Base-by-base conservation (phyloP, 2,329 filamentous ascomycete species). In the Cladophialophora psammophila region DNA sequence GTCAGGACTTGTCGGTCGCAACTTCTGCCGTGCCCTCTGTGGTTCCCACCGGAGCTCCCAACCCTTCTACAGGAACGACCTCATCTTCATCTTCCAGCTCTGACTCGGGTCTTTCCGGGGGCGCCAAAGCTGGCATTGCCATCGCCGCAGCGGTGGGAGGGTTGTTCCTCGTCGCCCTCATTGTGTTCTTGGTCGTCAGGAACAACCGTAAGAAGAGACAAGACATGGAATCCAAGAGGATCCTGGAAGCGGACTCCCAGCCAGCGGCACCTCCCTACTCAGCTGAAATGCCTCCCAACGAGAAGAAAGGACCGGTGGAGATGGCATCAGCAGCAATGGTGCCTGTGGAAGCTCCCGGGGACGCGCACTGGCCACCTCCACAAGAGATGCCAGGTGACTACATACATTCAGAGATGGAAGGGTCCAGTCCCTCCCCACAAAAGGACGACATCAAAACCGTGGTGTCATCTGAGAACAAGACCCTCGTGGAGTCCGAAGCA, bases 51-150 rank as follows among this genome's bases (percentile, higher is more conserved):
- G 55, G 60, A 50, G 55, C 40, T 42, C 13, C 42, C 0, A 26
- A 50, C 36, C 42, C 55, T 31, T 38, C 36, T 15, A 5, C n/a
- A 7, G 55, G 36, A 5, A 34, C 60, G 12, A 55, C 65, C 2
- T 50, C 59, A 42, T 15, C 40, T 36, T 20, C 36, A 10, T 31
- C 58, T 13, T 40, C 62, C 31, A 53, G n/a, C 58, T 12, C 31
- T 5, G 34, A n/a, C 38, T 15, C 48, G 15, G 60, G 64, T 36
- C 60, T 69, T 20, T 66, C 67, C 32, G 56, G 35, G 26, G 67
- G 64, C 8, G 67, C 67, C 42, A 69, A 69, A 64, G 67, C 67
- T 12, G 67, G 67, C 7, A 69, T 69, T n/a, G 67, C 35, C 15
- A 53, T 69, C 32, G 64, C 50, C 7, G 63, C 67, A n/a, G 60